Conservation (phyloP, 2,329 filamentous ascomycete genomes). For the Talaromyces sp. region DNA sequence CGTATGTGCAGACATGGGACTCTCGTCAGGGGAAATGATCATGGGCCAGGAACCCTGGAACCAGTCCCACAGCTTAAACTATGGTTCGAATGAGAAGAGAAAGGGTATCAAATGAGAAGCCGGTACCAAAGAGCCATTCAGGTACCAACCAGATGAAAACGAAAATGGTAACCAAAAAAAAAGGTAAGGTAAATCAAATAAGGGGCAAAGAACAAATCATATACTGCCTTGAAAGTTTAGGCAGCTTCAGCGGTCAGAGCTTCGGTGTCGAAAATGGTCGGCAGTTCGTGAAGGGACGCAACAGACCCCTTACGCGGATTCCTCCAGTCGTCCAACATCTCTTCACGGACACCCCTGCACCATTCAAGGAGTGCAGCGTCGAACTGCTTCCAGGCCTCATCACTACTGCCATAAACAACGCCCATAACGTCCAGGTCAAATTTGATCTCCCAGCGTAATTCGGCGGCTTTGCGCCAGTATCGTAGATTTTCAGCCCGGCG, state of each 20-base stretch:
- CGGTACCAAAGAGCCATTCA: background rate
- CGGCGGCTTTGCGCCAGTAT: conserved; percentile 94
- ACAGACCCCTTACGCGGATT: conserved; percentile 32
- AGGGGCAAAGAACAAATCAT: conserved; percentile 5
- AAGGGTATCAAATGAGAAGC: conserved; percentile 21
- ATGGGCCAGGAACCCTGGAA: background rate
- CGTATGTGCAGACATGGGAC: background rate
- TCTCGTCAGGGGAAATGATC: conserved; percentile 3
- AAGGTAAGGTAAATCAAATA: no score
- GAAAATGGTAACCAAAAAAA: no score
- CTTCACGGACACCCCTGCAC: conserved; percentile 76
- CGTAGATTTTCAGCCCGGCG: conserved; percentile 88
- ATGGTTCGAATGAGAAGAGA: conserved; percentile 9
- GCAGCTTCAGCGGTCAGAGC: conserved; percentile 10
- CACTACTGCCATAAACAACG: conserved; percentile 69
- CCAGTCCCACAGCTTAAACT: background rate
- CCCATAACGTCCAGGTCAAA: conserved; percentile 81
- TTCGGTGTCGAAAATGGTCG: conserved; percentile 16
- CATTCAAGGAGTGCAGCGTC: conserved; percentile 79
- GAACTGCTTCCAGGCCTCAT: conserved; percentile 71
- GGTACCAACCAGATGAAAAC: conserved; percentile 22
- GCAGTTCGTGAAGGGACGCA: conserved; percentile 13
- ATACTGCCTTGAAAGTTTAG: background rate
- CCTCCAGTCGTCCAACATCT: conserved; percentile 71
- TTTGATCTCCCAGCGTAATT: conserved; percentile 86